Evolutionary conservation across 2,329 filamentous ascomycete species (phyloP).

Genomic region (Teratosphaeria pseudoeucalypti): DNA sequence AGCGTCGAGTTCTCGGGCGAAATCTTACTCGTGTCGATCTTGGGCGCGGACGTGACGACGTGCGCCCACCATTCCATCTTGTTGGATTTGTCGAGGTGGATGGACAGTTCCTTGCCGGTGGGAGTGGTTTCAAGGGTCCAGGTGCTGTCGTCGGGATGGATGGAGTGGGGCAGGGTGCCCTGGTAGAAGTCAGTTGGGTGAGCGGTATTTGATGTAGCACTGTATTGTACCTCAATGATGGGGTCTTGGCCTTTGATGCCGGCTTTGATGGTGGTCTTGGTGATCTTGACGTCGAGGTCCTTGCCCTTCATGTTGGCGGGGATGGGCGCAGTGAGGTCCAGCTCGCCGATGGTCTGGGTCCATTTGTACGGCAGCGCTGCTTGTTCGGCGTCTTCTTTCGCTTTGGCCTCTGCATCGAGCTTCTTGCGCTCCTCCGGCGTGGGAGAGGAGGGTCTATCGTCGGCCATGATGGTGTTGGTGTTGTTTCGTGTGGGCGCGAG

Average conservation of each 20-base stretch:
- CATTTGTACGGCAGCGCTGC: constrained; percentile 91
- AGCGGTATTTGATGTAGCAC: not conserved
- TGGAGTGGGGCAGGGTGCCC: constrained; percentile 74
- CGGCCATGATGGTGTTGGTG: constrained; percentile 11
- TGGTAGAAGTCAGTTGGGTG: constrained; percentile 28
- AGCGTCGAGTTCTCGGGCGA: constrained; percentile 85
- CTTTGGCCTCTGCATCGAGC: constrained; percentile 49
- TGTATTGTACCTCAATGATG: constrained; percentile 56
- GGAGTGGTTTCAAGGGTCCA: constrained; percentile 75
- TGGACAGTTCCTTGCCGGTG: constrained; percentile 60
- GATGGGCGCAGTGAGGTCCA: constrained; percentile 69
- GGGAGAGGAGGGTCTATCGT: constrained; percentile 31
- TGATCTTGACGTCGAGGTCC: constrained; percentile 75
- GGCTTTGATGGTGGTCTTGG: constrained; percentile 66
- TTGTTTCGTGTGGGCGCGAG: not conserved
- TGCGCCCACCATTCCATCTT: constrained; percentile 99
- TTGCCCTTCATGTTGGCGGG: constrained; percentile 73
- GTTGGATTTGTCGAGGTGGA: constrained; percentile 91
- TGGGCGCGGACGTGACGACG: constrained; percentile 74
- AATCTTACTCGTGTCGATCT: constrained; percentile 93
- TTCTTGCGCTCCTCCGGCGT: constrained; percentile 44
- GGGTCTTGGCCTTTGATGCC: constrained; percentile 81
- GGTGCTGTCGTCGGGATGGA: constrained; percentile 77
- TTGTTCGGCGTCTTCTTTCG: constrained; percentile 78
- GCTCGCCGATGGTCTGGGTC: constrained; percentile 82